phyloP scores from a whole-genome alignment of 306 rosid species.

The Hippophae tibetana region DNA sequence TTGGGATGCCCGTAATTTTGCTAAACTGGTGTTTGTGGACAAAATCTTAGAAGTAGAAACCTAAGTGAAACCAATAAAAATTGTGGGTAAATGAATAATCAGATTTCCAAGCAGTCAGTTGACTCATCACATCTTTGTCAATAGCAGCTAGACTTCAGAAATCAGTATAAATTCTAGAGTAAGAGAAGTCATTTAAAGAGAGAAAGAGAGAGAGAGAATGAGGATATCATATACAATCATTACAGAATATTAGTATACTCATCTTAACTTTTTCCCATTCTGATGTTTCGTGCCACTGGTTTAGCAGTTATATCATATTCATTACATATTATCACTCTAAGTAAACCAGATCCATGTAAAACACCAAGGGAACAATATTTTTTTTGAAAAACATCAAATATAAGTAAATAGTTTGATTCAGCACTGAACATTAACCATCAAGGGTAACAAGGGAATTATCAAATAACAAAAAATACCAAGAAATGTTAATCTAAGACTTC shows the following conservation, averaged over 20 bases:
- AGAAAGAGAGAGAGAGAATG: too few species aligned
- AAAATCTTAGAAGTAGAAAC: slow-evolving; percentile 39
- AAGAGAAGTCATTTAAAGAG: too few species aligned
- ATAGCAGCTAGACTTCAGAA: slow-evolving; percentile 1
- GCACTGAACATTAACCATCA: too few species aligned
- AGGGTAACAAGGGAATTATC: too few species aligned
- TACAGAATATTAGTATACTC: background rate
- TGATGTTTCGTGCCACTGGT: too few species aligned
- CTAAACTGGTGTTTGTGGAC: slow-evolving; percentile 22
- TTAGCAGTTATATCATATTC: background rate
- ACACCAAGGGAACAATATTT: background rate
- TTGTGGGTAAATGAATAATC: background rate
- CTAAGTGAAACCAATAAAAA: slow-evolving; percentile 21
- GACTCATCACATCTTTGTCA: slow-evolving; percentile 4
- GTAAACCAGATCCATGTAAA: background rate
- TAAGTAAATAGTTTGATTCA: too few species aligned
- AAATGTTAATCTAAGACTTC: too few species aligned
- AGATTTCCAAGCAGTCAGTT: slow-evolving; percentile 3
- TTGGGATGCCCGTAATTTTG: slow-evolving; percentile 44
- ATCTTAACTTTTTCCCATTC: background rate
- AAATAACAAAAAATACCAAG: too few species aligned
- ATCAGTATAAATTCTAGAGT: background rate
- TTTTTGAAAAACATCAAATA: background rate
- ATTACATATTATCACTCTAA: background rate
- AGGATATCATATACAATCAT: background rate